phyloP scores from a whole-genome alignment of 805 yeast genomes.

The Lachancea dasiensis region DNA sequence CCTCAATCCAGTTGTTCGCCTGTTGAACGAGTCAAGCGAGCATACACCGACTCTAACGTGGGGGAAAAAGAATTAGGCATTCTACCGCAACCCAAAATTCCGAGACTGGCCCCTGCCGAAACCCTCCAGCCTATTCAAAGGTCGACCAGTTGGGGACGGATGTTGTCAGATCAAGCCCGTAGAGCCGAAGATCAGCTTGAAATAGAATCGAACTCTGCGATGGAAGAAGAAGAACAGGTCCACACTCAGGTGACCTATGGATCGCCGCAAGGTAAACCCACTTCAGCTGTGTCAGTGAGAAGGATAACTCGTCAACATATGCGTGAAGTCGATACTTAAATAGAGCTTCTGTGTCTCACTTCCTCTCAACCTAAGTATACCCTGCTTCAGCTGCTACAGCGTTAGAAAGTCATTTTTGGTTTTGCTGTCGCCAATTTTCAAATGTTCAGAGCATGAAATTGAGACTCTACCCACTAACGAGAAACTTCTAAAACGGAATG shows the following conservation, averaged over 20 bases:
- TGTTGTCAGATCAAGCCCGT: slow-evolving; percentile 20
- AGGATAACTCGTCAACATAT: slow-evolving; percentile 22
- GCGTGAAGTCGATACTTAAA: slow-evolving; percentile 15
- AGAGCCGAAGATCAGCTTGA: slow-evolving; percentile 9
- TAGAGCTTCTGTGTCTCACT: background rate
- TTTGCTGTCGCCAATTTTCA: no score
- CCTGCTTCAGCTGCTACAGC: no score
- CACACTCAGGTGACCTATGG: slow-evolving; percentile 30
- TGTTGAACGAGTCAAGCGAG: background rate
- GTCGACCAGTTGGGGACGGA: slow-evolving; percentile 28
- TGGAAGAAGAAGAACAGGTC: slow-evolving; percentile 4
- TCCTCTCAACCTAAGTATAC: no score
- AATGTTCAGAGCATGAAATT: no score
- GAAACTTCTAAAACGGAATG: background rate
- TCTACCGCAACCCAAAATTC: slow-evolving; percentile 2
- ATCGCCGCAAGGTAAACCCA: slow-evolving; percentile 8
- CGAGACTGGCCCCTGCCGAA: slow-evolving; percentile 3
- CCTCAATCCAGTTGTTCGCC: background rate
- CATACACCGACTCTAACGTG: background rate
- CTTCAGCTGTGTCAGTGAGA: slow-evolving; percentile 8
- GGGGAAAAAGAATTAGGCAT: background rate
- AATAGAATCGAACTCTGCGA: slow-evolving; percentile 2
- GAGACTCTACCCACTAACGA: background rate
- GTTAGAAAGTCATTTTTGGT: no score
- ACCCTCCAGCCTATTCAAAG: slow-evolving; percentile 13